Percentiles rank a stretch among this genome's conserved stretches.
Conservation (phyloP, 441 rosid genomes). For the Mallotus japonicus region DNA sequence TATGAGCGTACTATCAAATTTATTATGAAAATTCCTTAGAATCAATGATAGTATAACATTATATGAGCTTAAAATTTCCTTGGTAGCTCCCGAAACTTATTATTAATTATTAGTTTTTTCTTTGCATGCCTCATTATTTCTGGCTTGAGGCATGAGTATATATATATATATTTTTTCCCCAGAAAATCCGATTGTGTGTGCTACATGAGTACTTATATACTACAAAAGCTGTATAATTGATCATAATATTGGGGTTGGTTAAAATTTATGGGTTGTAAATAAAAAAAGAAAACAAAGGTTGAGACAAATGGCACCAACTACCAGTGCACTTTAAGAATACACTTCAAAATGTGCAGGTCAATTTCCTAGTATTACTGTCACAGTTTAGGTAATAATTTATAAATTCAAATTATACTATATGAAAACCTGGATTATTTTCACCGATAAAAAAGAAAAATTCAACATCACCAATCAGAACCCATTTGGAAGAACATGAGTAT, state of each 20-base stretch:
- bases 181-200: too few species aligned
- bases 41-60: too few species aligned
- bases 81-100: too few species aligned
- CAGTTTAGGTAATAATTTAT: constrained; percentile 23
- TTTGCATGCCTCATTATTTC: too few species aligned
- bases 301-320: constrained; percentile 26
- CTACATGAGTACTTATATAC: too few species aligned
- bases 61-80: too few species aligned
- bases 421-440: not conserved
- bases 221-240: too few species aligned
- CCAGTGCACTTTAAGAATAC: constrained; percentile 16
- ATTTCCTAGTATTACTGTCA: constrained; percentile 10
- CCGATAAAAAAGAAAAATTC: not conserved
- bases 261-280: not conserved
- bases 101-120: too few species aligned
- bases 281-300: not conserved
- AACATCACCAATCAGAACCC: constrained; percentile 20
- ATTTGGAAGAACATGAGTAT: constrained; percentile 6
- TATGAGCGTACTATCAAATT: too few species aligned
- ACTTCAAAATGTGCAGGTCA: not conserved
- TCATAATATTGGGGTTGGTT: not conserved
- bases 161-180: too few species aligned
- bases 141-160: too few species aligned
- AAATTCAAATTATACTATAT: constrained; percentile 18
- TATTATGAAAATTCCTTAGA: too few species aligned